Percentiles rank a stretch among this genome's conserved stretches.
Evolutionary conservation across 2,329 filamentous ascomycete genomes (phyloP).

Genomic region (Polytolypa hystricis): DNA sequence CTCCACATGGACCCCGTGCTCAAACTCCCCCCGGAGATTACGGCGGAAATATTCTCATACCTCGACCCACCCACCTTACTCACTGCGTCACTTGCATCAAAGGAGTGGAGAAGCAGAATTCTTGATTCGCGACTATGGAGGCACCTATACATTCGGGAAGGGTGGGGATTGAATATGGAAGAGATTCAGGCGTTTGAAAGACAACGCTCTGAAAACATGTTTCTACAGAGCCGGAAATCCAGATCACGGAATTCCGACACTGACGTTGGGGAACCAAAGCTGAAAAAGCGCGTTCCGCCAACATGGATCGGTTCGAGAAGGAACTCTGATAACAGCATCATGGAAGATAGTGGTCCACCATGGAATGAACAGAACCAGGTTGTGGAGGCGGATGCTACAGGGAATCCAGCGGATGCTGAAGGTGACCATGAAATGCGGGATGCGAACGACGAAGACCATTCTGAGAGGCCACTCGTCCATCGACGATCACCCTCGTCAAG

Average conservation of each 20-base stretch:
- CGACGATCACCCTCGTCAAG: slow-evolving; percentile 13
- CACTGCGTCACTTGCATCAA: slow-evolving; percentile 65
- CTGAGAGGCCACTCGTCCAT: slow-evolving; percentile 7
- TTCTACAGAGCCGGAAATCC: slow-evolving; percentile 32
- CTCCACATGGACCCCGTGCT: slow-evolving; percentile 88
- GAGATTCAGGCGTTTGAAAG: slow-evolving; percentile 60
- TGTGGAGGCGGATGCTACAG: slow-evolving; percentile 33
- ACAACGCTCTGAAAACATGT: slow-evolving; percentile 27
- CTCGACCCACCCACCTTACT: slow-evolving; percentile 73
- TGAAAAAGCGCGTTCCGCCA: slow-evolving; percentile 42
- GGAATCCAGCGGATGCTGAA: slow-evolving; percentile 20
- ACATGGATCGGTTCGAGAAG: slow-evolving; percentile 32
- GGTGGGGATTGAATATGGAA: slow-evolving; percentile 62
- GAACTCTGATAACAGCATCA: slow-evolving; percentile 8
- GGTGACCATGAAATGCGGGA: slow-evolving; percentile 36
- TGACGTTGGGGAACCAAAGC: slow-evolving; percentile 39
- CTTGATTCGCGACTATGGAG: slow-evolving; percentile 82
- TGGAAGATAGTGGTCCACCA: slow-evolving; percentile 11
- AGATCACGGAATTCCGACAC: slow-evolving; percentile 37
- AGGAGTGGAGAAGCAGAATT: slow-evolving; percentile 69
- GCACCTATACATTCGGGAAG: slow-evolving; percentile 68
- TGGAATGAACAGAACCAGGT: slow-evolving; percentile 39
- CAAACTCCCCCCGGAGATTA: slow-evolving; percentile 80
- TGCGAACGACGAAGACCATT: slow-evolving; percentile 18
- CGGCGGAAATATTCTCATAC: slow-evolving; percentile 76